phyloP scores from a whole-genome alignment of 805 yeast species.

The Debaryomyces prosopidis region DNA sequence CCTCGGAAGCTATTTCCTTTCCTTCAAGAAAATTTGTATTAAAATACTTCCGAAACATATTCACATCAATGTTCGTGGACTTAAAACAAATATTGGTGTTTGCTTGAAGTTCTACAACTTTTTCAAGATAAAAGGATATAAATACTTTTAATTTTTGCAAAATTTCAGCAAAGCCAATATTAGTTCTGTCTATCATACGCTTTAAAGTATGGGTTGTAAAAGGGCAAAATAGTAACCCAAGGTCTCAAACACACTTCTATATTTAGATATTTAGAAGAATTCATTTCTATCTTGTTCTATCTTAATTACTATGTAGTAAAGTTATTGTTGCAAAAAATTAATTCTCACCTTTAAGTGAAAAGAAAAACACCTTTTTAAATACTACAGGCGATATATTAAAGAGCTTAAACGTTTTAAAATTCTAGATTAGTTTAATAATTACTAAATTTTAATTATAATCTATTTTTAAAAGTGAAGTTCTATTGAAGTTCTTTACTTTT shows the following conservation, averaged over 20 bases:
- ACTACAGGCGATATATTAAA: too few relatives aligned
- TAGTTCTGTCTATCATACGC: too few relatives aligned
- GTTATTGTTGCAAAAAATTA: not conserved
- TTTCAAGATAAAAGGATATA: not conserved
- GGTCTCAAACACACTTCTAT: conserved; percentile 1
- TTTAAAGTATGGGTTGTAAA: not conserved
- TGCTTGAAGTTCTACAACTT: not conserved
- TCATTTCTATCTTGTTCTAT: too few relatives aligned
- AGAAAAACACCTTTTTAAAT: conserved; percentile 2
- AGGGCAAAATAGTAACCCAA: not conserved
- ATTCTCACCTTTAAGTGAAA: conserved; percentile 2
- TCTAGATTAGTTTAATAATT: too few relatives aligned
- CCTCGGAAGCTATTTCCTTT: not conserved
- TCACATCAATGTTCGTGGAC: not conserved
- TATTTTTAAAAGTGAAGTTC: too few relatives aligned
- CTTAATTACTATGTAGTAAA: conserved; percentile 2
- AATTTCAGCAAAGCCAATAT: too few relatives aligned
- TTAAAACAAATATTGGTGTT: not conserved
- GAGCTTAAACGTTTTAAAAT: too few relatives aligned
- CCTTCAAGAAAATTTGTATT: not conserved
- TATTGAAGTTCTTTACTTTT: too few relatives aligned
- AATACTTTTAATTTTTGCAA: not conserved
- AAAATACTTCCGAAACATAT: not conserved
- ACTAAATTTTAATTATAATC: too few relatives aligned
- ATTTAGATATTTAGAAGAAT: not conserved